These are phyloP conservation scores for Pichia sp. DNA, from an alignment of 1,139 yeast genomes.

Conservation along the genomic window DNA sequence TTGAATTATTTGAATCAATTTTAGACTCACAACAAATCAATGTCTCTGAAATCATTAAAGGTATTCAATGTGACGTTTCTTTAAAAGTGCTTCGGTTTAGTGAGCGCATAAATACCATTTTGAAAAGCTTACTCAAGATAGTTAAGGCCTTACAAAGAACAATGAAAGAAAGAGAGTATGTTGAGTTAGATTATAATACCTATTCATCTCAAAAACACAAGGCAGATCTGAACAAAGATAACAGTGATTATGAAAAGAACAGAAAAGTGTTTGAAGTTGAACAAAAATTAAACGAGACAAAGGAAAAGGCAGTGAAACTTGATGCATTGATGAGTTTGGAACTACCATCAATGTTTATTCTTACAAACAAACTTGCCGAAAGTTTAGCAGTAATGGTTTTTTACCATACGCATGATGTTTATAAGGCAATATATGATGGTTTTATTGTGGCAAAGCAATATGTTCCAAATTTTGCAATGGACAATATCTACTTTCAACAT, in stretches of 20 bases:
- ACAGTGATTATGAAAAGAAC: slow-evolving; percentile 21
- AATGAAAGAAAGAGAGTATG: slow-evolving; percentile 31
- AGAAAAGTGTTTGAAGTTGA: slow-evolving; percentile 34
- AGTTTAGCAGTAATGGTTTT: slow-evolving; percentile 31
- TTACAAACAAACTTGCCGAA: slow-evolving; percentile 29
- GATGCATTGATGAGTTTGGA: slow-evolving; percentile 34
- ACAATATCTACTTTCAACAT: slow-evolving; percentile 9
- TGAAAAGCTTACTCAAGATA: slow-evolving; percentile 13
- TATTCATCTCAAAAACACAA: slow-evolving; percentile 16
- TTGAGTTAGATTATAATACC: slow-evolving; percentile 37
- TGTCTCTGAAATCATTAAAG: slow-evolving; percentile 9
- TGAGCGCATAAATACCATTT: slow-evolving; percentile 14
- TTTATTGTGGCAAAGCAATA: slow-evolving; percentile 19
- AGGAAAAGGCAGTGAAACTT: slow-evolving; percentile 30
- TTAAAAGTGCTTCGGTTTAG: slow-evolving; percentile 15
- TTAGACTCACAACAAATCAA: background rate
- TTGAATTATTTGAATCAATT: slow-evolving; percentile 13
- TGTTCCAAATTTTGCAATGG: slow-evolving; percentile 14
- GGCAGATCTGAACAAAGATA: slow-evolving; percentile 12
- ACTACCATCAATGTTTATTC: slow-evolving; percentile 30
- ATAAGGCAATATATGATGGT: slow-evolving; percentile 27
- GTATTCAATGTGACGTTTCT: slow-evolving; percentile 13
- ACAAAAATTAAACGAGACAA: slow-evolving; percentile 32
- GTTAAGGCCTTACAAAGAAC: slow-evolving; percentile 30
- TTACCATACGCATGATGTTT: slow-evolving; percentile 32